These are phyloP conservation scores for Leptographium galeiforme DNA, from an alignment of 2,329 filamentous ascomycete genomes.

Conservation along the genomic window DNA sequence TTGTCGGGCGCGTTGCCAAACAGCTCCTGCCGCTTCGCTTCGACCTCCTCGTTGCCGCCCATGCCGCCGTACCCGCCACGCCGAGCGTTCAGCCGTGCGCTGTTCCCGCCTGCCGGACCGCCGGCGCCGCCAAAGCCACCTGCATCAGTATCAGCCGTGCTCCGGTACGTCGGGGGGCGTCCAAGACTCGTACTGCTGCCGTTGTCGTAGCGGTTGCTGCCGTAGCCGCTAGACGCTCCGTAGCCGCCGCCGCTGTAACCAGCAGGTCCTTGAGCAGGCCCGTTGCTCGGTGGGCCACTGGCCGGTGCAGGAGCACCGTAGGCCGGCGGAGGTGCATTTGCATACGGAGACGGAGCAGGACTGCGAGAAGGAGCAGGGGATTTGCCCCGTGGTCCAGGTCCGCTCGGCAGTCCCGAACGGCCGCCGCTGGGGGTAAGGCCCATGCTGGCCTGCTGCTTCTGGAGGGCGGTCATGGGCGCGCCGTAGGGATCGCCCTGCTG, in stretches of 20 bases:
- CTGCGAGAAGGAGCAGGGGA: slow-evolving; percentile 12
- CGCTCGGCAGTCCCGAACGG: slow-evolving; percentile 22
- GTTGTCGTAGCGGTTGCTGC: slow-evolving; percentile 37
- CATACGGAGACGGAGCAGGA: slow-evolving; percentile 20
- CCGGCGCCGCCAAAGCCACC: no score
- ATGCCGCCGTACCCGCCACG: slow-evolving; percentile 50
- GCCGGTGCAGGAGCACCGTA: slow-evolving; percentile 11
- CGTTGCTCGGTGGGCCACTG: slow-evolving; percentile 7
- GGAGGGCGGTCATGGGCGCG: slow-evolving; percentile 31
- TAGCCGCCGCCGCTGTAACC: slow-evolving; percentile 43
- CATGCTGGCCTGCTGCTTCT: slow-evolving; percentile 19
- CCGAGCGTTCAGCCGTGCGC: slow-evolving; percentile 15
- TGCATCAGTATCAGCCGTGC: slow-evolving; percentile 8
- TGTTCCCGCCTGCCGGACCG: slow-evolving; percentile 16
- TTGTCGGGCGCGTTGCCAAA: slow-evolving; percentile 43
- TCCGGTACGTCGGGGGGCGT: slow-evolving; percentile 10
- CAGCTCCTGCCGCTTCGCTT: slow-evolving; percentile 47
- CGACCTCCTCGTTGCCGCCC: slow-evolving; percentile 31
- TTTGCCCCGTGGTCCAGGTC: slow-evolving; percentile 19
- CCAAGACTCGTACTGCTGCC: slow-evolving; percentile 9
- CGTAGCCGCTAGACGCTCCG: slow-evolving; percentile 37
- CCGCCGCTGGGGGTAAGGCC: slow-evolving; percentile 8
- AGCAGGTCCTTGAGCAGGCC: slow-evolving; percentile 10
- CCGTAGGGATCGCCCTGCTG: slow-evolving; percentile 35
- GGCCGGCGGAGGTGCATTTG: slow-evolving; percentile 3